Evolutionary conservation across 768 basidiomycete species (phyloP).

Genomic region (Suillus lakei): DNA sequence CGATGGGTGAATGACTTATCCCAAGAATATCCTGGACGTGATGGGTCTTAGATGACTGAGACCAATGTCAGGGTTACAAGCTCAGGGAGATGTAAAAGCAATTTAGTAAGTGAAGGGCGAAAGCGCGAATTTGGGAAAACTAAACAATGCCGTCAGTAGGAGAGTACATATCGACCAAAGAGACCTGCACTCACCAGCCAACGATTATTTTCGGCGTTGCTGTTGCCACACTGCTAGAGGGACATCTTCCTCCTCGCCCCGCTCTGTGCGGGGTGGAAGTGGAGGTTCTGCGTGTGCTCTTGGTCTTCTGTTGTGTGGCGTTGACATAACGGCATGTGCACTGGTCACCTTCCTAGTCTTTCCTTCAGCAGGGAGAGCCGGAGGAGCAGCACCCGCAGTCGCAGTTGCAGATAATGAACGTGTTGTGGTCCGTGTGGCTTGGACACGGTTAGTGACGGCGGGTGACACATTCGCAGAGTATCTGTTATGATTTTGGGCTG

Average conservation of each 20-base stretch:
- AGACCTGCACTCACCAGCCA: not conserved
- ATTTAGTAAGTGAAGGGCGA: not conserved
- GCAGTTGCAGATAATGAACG: conserved; percentile 68
- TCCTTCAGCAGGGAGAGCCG: conserved; percentile 45
- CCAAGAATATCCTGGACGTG: conserved; percentile 29
- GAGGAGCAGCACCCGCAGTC: conserved; percentile 50
- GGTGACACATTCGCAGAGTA: conserved; percentile 33
- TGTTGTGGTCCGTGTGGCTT: conserved; percentile 47
- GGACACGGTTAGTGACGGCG: conserved; percentile 27
- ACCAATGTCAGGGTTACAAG: not conserved
- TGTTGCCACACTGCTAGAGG: conserved; percentile 83
- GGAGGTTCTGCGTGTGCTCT: conserved; percentile 44
- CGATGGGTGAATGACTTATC: conserved; percentile 22
- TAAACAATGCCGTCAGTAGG: not conserved
- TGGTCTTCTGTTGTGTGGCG: conserved; percentile 41
- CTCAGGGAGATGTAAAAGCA: conserved; percentile 1
- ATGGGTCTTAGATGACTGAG: conserved; percentile 28
- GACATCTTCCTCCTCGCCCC: conserved; percentile 75
- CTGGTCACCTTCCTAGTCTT: conserved; percentile 68
- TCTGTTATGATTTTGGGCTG: conserved; percentile 43
- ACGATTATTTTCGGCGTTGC: conserved; percentile 50
- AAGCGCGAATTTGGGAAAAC: not conserved
- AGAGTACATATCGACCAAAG: not conserved
- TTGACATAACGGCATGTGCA: conserved; percentile 58
- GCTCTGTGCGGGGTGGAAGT: conserved; percentile 33